A percentile compares a stretch with the other conserved stretches of the same genome.
Evolutionary conservation across 2,329 filamentous ascomycete genomes (phyloP).

Genomic region (Penicillium oxalicum): DNA sequence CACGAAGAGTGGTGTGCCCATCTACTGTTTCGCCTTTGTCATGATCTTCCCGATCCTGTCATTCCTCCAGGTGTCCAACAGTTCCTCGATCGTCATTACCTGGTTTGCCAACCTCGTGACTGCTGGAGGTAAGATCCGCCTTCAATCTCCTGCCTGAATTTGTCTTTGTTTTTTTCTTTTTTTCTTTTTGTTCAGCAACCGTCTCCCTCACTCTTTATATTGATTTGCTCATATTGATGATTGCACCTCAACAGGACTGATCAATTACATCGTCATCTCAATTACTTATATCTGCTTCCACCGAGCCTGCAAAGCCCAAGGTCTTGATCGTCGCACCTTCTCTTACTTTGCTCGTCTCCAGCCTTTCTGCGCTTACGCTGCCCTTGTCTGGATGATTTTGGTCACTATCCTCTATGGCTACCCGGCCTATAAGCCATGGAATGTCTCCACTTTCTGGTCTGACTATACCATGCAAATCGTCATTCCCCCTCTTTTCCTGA

Average conservation of each 20-base stretch:
- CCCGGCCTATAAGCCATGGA: conserved; percentile 44
- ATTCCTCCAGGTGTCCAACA: conserved; percentile 48
- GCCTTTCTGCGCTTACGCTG: conserved; percentile 47
- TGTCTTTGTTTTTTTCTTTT: no score
- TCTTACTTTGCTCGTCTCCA: conserved; percentile 57
- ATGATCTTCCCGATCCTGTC: conserved; percentile 51
- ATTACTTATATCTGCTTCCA: conserved; percentile 57
- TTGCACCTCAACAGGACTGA: conserved; percentile 26
- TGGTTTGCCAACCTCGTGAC: conserved; percentile 55
- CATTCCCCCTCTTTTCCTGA: conserved; percentile 49
- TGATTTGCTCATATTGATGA: background rate
- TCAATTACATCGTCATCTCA: conserved; percentile 58
- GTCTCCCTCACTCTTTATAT: no score
- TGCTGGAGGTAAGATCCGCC: conserved; percentile 24
- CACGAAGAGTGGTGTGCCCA: conserved; percentile 56
- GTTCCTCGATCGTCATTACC: conserved; percentile 46
- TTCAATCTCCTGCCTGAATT: no score
- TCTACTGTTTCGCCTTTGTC: conserved; percentile 52
- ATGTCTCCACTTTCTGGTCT: conserved; percentile 40
- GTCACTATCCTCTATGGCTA: conserved; percentile 50
- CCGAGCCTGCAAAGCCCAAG: conserved; percentile 48
- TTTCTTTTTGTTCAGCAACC: no score
- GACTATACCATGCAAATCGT: conserved; percentile 56
- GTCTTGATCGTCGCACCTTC: conserved; percentile 47
- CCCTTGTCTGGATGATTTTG: conserved; percentile 20